Conservation (phyloP, 768 basidiomycete genomes). For the Kwoniella sp. region DNA sequence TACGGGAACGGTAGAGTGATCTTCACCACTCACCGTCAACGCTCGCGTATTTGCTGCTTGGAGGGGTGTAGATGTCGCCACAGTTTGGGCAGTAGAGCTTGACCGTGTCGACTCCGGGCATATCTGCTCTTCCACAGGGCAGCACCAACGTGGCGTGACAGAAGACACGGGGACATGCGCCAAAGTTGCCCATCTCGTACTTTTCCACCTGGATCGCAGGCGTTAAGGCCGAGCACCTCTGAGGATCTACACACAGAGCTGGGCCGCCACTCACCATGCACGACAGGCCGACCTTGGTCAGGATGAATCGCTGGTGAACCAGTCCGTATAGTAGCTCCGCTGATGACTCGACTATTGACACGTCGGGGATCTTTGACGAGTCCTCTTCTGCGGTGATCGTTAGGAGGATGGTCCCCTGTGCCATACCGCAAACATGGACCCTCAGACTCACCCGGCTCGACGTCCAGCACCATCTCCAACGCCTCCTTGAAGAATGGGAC, state of each 20-base stretch:
- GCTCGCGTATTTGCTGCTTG: slow-evolving; percentile 88
- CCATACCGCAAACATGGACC: not conserved
- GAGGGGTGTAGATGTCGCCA: slow-evolving; percentile 92
- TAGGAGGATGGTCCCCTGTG: not conserved
- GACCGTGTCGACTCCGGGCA: slow-evolving; percentile 94
- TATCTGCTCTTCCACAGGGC: slow-evolving; percentile 90
- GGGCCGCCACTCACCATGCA: slow-evolving; percentile 67
- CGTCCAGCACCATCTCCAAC: slow-evolving; percentile 99
- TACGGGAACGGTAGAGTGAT: not conserved
- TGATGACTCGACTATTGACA: slow-evolving; percentile 94
- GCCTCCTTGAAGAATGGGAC: slow-evolving; percentile 99
- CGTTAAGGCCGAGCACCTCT: not conserved
- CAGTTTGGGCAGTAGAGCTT: slow-evolving; percentile 98
- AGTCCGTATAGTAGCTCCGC: slow-evolving; percentile 96
- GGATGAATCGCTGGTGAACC: slow-evolving; percentile 94
- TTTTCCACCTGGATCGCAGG: slow-evolving; percentile 74
- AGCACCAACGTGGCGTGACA: slow-evolving; percentile 84
- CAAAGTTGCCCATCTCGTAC: slow-evolving; percentile 86
- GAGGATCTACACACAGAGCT: not conserved
- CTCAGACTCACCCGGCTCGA: slow-evolving; percentile 78
- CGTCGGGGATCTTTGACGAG: slow-evolving; percentile 91
- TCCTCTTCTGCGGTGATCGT: slow-evolving; percentile 60
- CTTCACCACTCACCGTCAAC: slow-evolving; percentile 91
- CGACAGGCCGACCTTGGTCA: slow-evolving; percentile 87
- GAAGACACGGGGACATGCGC: slow-evolving; percentile 90